Evolutionary conservation across 2,329 filamentous ascomycete species (phyloP), one percentile per base, ranked within the genome.

Genomic region (Colletotrichum incanum): DNA sequence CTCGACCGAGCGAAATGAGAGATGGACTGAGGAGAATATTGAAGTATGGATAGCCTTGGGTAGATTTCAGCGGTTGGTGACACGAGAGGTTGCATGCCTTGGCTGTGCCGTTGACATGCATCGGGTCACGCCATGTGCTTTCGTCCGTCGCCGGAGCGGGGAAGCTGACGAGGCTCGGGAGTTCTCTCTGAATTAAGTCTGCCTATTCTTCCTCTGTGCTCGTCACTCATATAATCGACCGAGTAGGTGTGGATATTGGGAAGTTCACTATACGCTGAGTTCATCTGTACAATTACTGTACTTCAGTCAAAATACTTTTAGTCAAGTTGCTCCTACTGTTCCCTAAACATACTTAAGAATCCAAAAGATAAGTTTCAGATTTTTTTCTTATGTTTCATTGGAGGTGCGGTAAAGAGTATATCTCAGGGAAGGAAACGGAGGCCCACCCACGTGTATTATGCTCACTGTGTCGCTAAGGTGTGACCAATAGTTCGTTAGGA

Each of bases 21-120:
- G 8, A 55, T 37, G 4, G 20, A 37, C 16, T 11, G 8, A 34
- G n/a, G 23, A 1, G 18, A 26, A 11, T 14, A 37, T 18, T 23
- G n/a, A 2, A 37, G 18, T 28, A 2, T 16, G 26, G n/a, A n/a
- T 28, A 11, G 2, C 8, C 34, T 7, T 16, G 28, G 14, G 26
- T 18, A 5, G 28, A 34, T 34, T n/a, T 12, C 23, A 39, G 26
- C 12, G 14, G 14, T 28, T 23, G 34, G 9, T 45, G 37, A 34
- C 43, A 55, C 34, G 3, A 2, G 39, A 60, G 62, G 54, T 39
- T 47, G 31, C 55, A 49, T 66, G 54, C 31, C 23, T 26, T 20
- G 8, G 26, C 61, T 54, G 54, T 28, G 37, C 61, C 67, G 54
- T 43, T 54, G 37, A 14, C n/a, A 18, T 54, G 62, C 31, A 60